phyloP scores from a whole-genome alignment of 805 yeast genomes.

The Zygotorulaspora sp. region DNA sequence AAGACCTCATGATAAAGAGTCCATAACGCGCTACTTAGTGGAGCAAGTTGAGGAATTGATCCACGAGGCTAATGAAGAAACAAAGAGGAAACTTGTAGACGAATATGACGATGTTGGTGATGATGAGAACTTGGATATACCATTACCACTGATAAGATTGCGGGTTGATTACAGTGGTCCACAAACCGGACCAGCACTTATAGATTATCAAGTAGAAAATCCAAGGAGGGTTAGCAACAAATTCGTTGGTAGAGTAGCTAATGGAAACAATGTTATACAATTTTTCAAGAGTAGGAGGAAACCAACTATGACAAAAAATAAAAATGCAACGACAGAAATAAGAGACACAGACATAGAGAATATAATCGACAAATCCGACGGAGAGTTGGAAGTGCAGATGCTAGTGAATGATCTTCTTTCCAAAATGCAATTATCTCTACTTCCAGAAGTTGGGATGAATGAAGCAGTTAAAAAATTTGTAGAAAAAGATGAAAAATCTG shows the following conservation, averaged over 20 bases:
- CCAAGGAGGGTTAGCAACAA: conserved; percentile 83
- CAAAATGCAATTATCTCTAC: conserved; percentile 57
- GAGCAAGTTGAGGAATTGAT: conserved; percentile 66
- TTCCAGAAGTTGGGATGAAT: conserved; percentile 73
- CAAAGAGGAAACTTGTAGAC: conserved; percentile 36
- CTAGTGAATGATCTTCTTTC: conserved; percentile 60
- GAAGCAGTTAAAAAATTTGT: conserved; percentile 69
- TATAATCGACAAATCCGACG: conserved; percentile 26
- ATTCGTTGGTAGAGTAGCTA: conserved; percentile 88
- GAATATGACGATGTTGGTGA: conserved; percentile 21
- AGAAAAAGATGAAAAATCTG: conserved; percentile 75
- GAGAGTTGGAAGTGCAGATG: conserved; percentile 51
- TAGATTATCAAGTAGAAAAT: conserved; percentile 85
- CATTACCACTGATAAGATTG: conserved; percentile 76
- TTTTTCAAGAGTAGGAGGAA: conserved; percentile 50
- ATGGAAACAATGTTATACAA: conserved; percentile 77
- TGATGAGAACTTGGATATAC: conserved; percentile 38
- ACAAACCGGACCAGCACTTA: conserved; percentile 14
- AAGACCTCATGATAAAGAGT: conserved; percentile 56
- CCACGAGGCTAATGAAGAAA: conserved; percentile 49
- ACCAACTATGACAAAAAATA: conserved; percentile 13
- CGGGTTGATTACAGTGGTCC: conserved; percentile 80
- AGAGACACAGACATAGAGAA: conserved; percentile 17
- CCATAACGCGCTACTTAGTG: conserved; percentile 56
- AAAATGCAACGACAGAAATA: conserved; percentile 11